phyloP scores from a whole-genome alignment of 2,329 filamentous ascomycete genomes.

The Ophiostoma sp. region DNA sequence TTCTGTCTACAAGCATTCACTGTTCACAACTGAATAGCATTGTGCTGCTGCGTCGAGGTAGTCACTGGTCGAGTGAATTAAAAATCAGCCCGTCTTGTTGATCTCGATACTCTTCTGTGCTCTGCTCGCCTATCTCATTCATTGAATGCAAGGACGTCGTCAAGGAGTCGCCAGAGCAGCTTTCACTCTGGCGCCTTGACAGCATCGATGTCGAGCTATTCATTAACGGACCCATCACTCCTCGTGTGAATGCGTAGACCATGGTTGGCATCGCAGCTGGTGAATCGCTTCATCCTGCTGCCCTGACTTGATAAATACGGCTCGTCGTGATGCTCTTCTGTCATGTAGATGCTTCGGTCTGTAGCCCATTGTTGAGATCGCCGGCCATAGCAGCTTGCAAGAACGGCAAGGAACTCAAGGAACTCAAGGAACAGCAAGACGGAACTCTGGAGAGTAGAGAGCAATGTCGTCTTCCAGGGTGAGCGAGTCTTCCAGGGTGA shows the following conservation, averaged over 20 bases:
- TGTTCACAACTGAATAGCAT: no score
- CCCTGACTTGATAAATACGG: not conserved
- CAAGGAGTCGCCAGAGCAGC: not conserved
- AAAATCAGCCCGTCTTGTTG: no score
- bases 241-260: not conserved
- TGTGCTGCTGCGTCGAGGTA: no score
- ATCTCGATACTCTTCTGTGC: not conserved
- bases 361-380: no score
- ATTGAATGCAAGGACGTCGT: not conserved
- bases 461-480: no score
- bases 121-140: not conserved
- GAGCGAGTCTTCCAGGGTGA: no score
- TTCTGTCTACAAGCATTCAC: no score
- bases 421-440: no score
- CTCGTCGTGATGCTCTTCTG: not conserved
- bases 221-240: not conserved
- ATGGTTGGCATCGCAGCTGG: not conserved
- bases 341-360: not conserved
- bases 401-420: no score
- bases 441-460: no score
- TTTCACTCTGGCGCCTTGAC: not conserved
- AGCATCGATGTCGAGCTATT: not conserved
- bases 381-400: no score
- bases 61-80: no score
- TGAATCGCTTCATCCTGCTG: not conserved